These are phyloP conservation scores for Sporobolomyces phaffii DNA, from an alignment of 768 basidiomycete genomes.

Conservation along the genomic window DNA sequence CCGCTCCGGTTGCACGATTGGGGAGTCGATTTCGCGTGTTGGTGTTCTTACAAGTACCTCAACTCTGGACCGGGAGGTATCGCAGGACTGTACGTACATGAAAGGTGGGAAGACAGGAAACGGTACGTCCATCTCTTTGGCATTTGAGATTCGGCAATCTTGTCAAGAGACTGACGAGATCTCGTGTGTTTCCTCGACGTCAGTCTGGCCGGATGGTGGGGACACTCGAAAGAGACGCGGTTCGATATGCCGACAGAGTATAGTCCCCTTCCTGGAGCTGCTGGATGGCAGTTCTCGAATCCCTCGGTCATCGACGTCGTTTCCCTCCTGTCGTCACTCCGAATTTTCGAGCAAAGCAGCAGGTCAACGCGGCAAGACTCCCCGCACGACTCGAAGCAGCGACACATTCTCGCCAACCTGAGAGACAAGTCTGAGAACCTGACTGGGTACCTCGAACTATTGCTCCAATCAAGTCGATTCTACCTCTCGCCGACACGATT, in stretches of 20 bases:
- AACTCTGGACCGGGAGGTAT: constrained; percentile 97
- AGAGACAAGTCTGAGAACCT: constrained; percentile 64
- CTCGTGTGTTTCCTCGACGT: not conserved
- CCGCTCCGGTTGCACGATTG: constrained; percentile 82
- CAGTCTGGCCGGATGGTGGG: constrained; percentile 97
- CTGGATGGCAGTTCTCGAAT: constrained; percentile 94
- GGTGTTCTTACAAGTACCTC: constrained; percentile 96
- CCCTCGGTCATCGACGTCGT: constrained; percentile 74
- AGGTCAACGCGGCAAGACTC: constrained; percentile 46
- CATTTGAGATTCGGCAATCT: too few species aligned
- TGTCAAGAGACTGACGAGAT: not conserved
- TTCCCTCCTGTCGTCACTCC: constrained; percentile 74
- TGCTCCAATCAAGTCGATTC: constrained; percentile 58
- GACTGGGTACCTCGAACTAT: constrained; percentile 57
- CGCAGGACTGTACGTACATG: constrained; percentile 83
- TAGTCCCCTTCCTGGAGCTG: constrained; percentile 77
- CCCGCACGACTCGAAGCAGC: not conserved
- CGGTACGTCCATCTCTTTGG: not conserved
- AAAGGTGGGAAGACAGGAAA: constrained; percentile 44
- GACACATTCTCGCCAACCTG: constrained; percentile 52
- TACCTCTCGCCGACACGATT: constrained; percentile 54
- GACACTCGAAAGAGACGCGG: constrained; percentile 76
- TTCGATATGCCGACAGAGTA: constrained; percentile 85
- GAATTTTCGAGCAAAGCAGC: constrained; percentile 69
- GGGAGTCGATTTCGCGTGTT: constrained; percentile 94